These are phyloP conservation scores for Begonia loranthoides DNA, from an alignment of 306 rosid species.

Conservation along the genomic window DNA sequence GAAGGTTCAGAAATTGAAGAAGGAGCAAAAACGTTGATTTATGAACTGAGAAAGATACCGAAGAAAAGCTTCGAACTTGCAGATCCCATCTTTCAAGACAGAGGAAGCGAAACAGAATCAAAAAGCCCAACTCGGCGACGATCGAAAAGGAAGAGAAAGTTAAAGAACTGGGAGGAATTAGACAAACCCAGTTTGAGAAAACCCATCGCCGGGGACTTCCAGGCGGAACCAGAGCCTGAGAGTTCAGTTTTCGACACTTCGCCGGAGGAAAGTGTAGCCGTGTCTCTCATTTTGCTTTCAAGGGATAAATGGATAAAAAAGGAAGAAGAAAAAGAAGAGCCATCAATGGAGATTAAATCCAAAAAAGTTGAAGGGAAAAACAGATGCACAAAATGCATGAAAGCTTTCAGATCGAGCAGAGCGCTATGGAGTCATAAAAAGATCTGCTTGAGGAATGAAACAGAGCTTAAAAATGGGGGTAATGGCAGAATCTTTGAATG, in stretches of 20 bases:
- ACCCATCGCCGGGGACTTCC: constrained; percentile 9
- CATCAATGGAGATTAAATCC: constrained; percentile 11
- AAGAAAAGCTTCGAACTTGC: constrained; percentile 38
- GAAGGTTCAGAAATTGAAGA: constrained; percentile 16
- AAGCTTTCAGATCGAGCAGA: constrained; percentile 45
- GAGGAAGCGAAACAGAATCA: constrained; percentile 87
- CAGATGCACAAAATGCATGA: constrained; percentile 34
- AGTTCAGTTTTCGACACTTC: constrained; percentile 61
- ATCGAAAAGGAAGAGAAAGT: constrained; percentile 49
- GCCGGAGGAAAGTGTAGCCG: constrained; percentile 63
- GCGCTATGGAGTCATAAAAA: constrained; percentile 52
- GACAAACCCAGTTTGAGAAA: neutral
- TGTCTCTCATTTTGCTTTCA: constrained; percentile 67
- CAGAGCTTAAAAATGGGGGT: constrained; percentile 5
- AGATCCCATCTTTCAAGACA: constrained; percentile 63
- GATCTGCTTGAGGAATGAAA: constrained; percentile 25
- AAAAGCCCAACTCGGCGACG: constrained; percentile 60
- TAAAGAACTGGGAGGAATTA: constrained; percentile 4
- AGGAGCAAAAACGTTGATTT: constrained; percentile 17
- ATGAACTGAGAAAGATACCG: constrained; percentile 63
- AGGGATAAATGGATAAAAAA: constrained; percentile 48
- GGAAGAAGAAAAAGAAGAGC: neutral
- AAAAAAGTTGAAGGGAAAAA: constrained; percentile 28
- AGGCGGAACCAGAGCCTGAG: constrained; percentile 32
- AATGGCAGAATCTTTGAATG: constrained; percentile 45